Conservation (phyloP, 2,329 filamentous ascomycete genomes). For the Herpotrichia juniperi region DNA sequence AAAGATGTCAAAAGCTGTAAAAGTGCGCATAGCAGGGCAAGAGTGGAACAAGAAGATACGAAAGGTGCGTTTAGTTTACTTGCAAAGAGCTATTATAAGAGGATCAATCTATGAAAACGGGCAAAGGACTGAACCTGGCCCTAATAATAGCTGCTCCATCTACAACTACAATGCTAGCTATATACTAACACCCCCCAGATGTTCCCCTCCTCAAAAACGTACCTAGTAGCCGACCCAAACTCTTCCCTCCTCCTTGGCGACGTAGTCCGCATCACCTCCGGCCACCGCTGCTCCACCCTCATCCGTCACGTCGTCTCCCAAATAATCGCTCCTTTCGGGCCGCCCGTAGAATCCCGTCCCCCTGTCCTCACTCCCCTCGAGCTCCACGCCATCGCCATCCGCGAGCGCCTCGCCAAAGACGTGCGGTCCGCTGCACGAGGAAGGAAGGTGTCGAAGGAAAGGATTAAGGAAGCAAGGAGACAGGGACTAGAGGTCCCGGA, state of each 20-base stretch:
- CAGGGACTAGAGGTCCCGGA: conserved; percentile 35
- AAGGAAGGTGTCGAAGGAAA: conserved; percentile 29
- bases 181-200: conserved; percentile 59
- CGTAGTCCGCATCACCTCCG: conserved; percentile 72
- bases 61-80: conserved; percentile 70
- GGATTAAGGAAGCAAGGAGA: conserved; percentile 34
- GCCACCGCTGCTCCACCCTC: conserved; percentile 67
- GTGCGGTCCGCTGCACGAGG: conserved; percentile 54
- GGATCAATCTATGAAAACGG: no score
- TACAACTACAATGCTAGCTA: background rate
- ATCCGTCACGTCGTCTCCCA: conserved; percentile 77
- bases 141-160: background rate
- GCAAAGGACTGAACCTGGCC: no score
- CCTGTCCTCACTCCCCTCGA: conserved; percentile 70
- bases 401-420: conserved; percentile 63
- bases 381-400: conserved; percentile 60
- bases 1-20: conserved; percentile 78
- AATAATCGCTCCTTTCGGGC: conserved; percentile 75
- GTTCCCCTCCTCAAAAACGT: conserved; percentile 68
- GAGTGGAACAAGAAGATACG: conserved; percentile 75
- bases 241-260: conserved; percentile 76
- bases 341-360: conserved; percentile 67
- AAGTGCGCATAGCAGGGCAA: conserved; percentile 73
- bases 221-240: conserved; percentile 80
- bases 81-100: no score